Evolutionary conservation across 371 early-diverging fungal species (phyloP).

Genomic region (Mucor circinelloides): DNA sequence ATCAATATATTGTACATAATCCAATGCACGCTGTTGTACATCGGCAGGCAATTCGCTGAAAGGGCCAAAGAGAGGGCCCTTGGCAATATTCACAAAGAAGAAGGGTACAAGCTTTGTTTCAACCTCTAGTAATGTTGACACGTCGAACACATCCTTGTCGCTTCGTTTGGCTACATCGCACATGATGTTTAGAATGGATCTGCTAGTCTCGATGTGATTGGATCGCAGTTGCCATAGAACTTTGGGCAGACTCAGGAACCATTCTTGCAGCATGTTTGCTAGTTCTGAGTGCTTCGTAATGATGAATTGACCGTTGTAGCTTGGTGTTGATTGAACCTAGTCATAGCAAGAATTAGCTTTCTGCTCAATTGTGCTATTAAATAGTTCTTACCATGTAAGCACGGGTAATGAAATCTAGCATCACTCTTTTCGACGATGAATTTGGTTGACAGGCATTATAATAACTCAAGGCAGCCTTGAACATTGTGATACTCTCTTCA

Average conservation of each 20-base stretch:
- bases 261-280: slow-evolving; percentile 25
- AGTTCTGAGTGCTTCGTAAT: slow-evolving; percentile 26
- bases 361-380: background rate
- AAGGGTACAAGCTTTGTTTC: slow-evolving; percentile 50
- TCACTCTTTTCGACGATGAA: slow-evolving; percentile 41
- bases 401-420: slow-evolving; percentile 44
- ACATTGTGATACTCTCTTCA: slow-evolving; percentile 37
- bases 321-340: slow-evolving; percentile 44
- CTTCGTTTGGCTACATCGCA: slow-evolving; percentile 39
- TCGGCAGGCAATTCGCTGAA: slow-evolving; percentile 45
- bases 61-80: slow-evolving; percentile 50
- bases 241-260: slow-evolving; percentile 57
- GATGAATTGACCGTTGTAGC: slow-evolving; percentile 40
- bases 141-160: slow-evolving; percentile 34
- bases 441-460: slow-evolving; percentile 38
- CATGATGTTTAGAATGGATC: slow-evolving; percentile 30
- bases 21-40: slow-evolving; percentile 52
- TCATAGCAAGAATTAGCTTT: background rate
- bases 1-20: slow-evolving; percentile 50
- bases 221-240: slow-evolving; percentile 57
- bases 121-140: slow-evolving; percentile 35
- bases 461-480: slow-evolving; percentile 45
- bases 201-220: slow-evolving; percentile 48
- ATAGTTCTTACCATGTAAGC: slow-evolving; percentile 35
- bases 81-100: slow-evolving; percentile 47